Conservation (phyloP, 2,329 filamentous ascomycete species). For the Ophiostoma pallidulum region DNA sequence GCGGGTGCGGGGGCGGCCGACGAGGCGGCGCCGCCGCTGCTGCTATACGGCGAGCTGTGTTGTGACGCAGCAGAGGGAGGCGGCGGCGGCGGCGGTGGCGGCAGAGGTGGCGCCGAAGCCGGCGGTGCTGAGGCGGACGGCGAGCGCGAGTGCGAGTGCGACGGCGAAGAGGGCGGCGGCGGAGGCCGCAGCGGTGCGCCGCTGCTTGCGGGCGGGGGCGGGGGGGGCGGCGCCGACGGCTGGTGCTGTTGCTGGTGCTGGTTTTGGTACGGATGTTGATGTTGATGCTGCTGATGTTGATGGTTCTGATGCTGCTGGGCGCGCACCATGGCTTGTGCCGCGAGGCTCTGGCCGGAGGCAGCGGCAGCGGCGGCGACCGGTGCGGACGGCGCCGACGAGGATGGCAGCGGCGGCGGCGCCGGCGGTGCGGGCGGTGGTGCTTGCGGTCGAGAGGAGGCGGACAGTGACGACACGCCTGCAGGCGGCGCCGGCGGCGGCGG, state of each 20-base stretch:
- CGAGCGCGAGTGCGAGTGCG: constrained; percentile 18
- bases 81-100: constrained; percentile 27
- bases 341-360: constrained; percentile 24
- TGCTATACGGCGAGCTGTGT: constrained; percentile 22
- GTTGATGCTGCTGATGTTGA: constrained; percentile 19
- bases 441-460: constrained; percentile 30
- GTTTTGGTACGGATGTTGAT: no score
- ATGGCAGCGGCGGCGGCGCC: constrained; percentile 20
- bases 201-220: constrained; percentile 28
- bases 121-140: constrained; percentile 10
- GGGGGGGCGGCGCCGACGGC: constrained; percentile 24
- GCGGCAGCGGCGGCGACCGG: constrained; percentile 27
- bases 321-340: constrained; percentile 32
- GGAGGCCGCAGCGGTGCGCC: constrained; percentile 32
- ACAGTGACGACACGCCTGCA: constrained; percentile 23
- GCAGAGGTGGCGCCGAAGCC: constrained; percentile 24
- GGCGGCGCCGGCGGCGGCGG: constrained; percentile 33
- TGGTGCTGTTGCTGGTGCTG: constrained; percentile 18
- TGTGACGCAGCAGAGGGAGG: constrained; percentile 26
- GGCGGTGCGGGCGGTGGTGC: constrained; percentile 36
- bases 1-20: neutral
- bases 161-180: constrained; percentile 17
- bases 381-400: constrained; percentile 23
- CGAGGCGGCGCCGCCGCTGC: neutral
- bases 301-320: constrained; percentile 17